Conservation (phyloP, 2,329 filamentous ascomycete genomes). For the Blastomyces parvus region DNA sequence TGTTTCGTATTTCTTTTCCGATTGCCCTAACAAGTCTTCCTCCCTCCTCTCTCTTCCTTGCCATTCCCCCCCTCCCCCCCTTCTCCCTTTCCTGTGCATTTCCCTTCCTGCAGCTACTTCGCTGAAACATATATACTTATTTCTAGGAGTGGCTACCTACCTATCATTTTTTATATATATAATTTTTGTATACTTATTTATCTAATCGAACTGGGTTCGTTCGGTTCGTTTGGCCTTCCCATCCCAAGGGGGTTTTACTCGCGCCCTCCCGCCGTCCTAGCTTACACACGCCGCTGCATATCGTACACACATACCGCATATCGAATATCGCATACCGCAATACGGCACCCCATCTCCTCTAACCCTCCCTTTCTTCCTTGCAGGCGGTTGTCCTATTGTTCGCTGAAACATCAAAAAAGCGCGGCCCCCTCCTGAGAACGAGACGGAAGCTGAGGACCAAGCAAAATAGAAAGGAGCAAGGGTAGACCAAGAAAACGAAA, state of each 20-base stretch:
- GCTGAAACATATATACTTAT: background rate
- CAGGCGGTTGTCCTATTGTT: background rate
- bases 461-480: constrained; percentile 1
- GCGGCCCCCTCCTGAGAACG: background rate
- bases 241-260: background rate
- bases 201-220: background rate
- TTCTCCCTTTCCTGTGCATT: background rate
- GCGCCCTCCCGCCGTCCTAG: background rate
- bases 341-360: background rate
- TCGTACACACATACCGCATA: background rate
- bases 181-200: background rate
- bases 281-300: background rate
- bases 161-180: constrained; percentile 1
- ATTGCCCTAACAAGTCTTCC: background rate
- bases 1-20: background rate
- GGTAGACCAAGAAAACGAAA: background rate
- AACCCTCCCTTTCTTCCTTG: background rate
- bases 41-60: background rate
- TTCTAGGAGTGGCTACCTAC: background rate
- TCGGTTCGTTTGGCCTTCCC: background rate
- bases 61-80: background rate
- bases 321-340: background rate
- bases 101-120: background rate
- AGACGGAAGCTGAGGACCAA: constrained; percentile 2
- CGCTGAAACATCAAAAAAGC: background rate